Base-by-base conservation (phyloP, 306 rosid species). In the Fagus sylvatica region DNA sequence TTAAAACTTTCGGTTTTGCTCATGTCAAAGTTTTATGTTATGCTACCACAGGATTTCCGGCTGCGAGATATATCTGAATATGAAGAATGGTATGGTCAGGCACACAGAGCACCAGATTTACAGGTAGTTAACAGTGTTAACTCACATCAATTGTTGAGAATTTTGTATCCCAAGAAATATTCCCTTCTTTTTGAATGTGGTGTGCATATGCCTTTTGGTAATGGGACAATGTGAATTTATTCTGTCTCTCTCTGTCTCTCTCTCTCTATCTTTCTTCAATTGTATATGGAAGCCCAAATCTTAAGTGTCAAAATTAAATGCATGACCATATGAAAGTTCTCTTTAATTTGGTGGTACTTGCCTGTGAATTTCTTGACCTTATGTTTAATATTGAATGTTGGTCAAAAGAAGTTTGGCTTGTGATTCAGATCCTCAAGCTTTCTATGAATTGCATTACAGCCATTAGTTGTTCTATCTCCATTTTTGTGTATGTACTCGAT, bases 81-180 rank as follows among this genome's bases (percentile, higher is more conserved):
- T 54, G 92, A 88, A 87, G 97, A 91, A 76, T 95, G 98, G 98
- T 95, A 95, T 74, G 97, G 97, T 81, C 97, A 88, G 84, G 88
- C 87, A 16, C 98, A 92, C 85, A 84, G 82, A 74, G 98, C 98
- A 61, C 90, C 89, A 13, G 97, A 92, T 39, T 82, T 92, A 86
- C 97, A 95, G 96, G 97, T 88, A 28, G 81, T 16, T 72, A 46
- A 48, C 64, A 8, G 64, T 57, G 49, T 7, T 37, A 22, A 33
- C 9, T 62, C 43, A 62, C 16, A 62, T 16, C n/a, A 6, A 61
- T 42, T 62, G 69, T 62, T 36, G 41, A 34, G 43, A 62, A 5
- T 34, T 34, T 61, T 33, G 2, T 61, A 34, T 36, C 28, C 69
- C 12, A 13, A 6, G 51, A 46, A 8, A 46, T 46, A 46, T 46